Evolutionary conservation across 2,329 filamentous ascomycete species (phyloP), one percentile per base, ranked within the genome.

Genomic region (Calonectria montana): DNA sequence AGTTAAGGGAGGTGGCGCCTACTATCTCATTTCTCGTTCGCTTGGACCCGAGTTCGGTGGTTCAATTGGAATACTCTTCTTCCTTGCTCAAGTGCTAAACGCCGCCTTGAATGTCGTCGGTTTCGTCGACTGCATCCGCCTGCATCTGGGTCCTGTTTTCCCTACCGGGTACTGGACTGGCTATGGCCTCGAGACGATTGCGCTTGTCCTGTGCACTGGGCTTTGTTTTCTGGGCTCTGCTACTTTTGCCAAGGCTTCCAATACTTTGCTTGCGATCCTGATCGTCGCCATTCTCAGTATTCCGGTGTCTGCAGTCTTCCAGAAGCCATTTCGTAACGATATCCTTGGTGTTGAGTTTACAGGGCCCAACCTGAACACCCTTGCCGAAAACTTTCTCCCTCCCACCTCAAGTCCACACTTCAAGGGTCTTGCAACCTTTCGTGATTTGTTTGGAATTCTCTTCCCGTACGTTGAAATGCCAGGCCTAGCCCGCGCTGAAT

Each of bases 1-100:
- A 57, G 95, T 97, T 68, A 92, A 94, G 77, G 95, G 94, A 16
- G 95, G 95, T 16, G 95, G 95, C 64, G 94, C 95, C 43, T 97
- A 97, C 81, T 97, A 96, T 78, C 86, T 97, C 69, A 97, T 97
- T 69, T 97, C 94, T 8, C 90, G 95, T 73, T 96, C 94, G 53
- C 85, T 97, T 4, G 95, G 95, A 0, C 94, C 95, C 8, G 95
- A 97, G 79, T 97, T 97, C 80, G 95, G 95, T 29, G 95, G 95
- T 18, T 95, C 94, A 1, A 97, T 97, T 74, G 95, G 95, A 2
- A 88, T 97, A 27, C 90, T 97, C 15, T 97, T 97, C 83, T 97
- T 97, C 81, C 87, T 97, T n/a, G 94, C 95, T n/a, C 94, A 94
- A 75, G 93, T 94, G 2, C 91, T 97, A 79, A 97, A 96, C 80